A percentile compares a stretch with the other conserved stretches of the same genome.
These are phyloP conservation scores for Neocallimastix lanati DNA, from an alignment of 192 early-diverging fungal species.

Conservation along the genomic window DNA sequence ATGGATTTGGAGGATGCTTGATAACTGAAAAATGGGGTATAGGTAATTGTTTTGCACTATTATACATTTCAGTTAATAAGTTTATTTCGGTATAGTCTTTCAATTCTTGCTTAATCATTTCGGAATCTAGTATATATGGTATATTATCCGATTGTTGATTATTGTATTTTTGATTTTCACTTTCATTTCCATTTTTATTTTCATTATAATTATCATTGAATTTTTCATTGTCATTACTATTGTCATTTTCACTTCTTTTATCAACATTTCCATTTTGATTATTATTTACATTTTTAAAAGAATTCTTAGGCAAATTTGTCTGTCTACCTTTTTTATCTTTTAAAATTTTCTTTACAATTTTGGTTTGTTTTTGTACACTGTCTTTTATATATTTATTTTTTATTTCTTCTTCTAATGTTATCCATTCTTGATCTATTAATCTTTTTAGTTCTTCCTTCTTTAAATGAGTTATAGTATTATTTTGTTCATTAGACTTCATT, in stretches of 20 bases:
- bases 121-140: background rate
- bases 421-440: background rate
- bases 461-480: background rate
- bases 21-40: background rate
- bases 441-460: background rate
- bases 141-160: background rate
- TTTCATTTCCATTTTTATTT: too few relatives aligned
- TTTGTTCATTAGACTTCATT: background rate
- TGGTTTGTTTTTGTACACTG: background rate
- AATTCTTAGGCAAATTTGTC: too few relatives aligned
- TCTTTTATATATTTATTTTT: background rate
- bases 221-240: too few relatives aligned
- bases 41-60: background rate
- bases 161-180: too few relatives aligned
- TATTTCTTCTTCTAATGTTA: background rate
- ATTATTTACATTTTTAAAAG: too few relatives aligned
- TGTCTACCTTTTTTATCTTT: background rate
- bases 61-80: background rate
- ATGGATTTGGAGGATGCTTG: background rate
- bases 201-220: too few relatives aligned
- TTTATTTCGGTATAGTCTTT: background rate
- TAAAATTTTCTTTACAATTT: background rate
- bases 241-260: too few relatives aligned
- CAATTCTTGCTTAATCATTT: background rate
- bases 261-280: too few relatives aligned